Conservation (phyloP, 768 basidiomycete genomes). For the Butyriboletus loyo region DNA sequence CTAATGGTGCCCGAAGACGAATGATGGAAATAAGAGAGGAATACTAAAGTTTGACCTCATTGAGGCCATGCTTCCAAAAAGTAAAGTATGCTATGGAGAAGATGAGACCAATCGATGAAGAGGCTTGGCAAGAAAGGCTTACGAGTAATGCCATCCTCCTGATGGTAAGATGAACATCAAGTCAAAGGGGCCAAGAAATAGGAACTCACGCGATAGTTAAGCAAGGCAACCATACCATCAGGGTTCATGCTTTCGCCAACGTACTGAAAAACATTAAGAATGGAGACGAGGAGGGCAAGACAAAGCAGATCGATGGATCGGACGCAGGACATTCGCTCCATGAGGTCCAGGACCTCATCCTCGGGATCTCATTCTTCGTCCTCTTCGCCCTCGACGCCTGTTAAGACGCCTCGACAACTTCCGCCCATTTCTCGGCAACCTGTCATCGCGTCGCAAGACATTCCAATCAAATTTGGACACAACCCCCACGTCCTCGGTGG, state of each 20-base stretch:
- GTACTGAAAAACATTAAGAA: constrained; percentile 44
- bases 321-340: constrained; percentile 1
- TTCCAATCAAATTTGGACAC: constrained; percentile 25
- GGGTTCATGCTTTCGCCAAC: constrained; percentile 72
- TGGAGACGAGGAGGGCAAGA: background rate
- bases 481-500: constrained; percentile 19
- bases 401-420: constrained; percentile 13
- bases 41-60: constrained; percentile 66
- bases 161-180: constrained; percentile 13
- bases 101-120: constrained; percentile 4
- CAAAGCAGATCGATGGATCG: constrained; percentile 24
- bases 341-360: constrained; percentile 23
- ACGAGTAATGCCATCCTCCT: constrained; percentile 85
- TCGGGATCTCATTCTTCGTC: constrained; percentile 24
- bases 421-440: constrained; percentile 19
- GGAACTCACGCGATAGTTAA: constrained; percentile 82
- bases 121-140: constrained; percentile 29
- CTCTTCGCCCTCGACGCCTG: constrained; percentile 26
- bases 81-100: constrained; percentile 71
- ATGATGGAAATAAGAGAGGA: background rate
- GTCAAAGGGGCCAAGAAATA: background rate
- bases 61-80: constrained; percentile 95
- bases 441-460: constrained; percentile 22
- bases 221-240: constrained; percentile 92
- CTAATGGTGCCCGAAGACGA: background rate